Conservation (phyloP, 257 asterid genomes). For the Cordia subcordata region DNA sequence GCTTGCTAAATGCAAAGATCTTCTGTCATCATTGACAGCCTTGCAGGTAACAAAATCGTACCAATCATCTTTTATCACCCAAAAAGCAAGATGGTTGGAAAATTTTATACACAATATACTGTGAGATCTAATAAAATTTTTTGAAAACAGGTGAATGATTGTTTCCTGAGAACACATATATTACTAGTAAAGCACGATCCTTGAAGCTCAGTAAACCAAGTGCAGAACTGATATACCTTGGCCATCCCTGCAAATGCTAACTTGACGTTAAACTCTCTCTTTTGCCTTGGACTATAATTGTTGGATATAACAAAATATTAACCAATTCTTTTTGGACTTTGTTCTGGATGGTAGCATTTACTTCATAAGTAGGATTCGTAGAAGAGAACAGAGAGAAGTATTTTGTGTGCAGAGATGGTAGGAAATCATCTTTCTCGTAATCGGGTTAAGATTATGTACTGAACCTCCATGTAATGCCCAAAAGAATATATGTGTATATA, state of each 20-base stretch:
- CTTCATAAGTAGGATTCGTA: conserved; percentile 6
- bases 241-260: conserved; percentile 32
- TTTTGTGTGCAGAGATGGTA: conserved; percentile 20
- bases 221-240: conserved; percentile 25
- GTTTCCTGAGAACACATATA: conserved; percentile 56
- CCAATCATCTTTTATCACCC: background rate
- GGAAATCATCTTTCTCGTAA: conserved; percentile 12
- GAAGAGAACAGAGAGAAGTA: conserved; percentile 19
- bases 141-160: conserved; percentile 46
- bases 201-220: conserved; percentile 27
- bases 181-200: conserved; percentile 38
- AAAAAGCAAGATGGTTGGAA: background rate
- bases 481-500: conserved; percentile 11
- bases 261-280: conserved; percentile 27
- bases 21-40: conserved; percentile 46
- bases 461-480: background rate
- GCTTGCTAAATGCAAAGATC: conserved; percentile 56
- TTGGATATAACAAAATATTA: conserved; percentile 7
- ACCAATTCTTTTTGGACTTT: conserved; percentile 9
- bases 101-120: background rate
- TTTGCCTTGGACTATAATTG: conserved; percentile 8
- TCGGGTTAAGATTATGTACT: background rate
- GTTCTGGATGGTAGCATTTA: conserved; percentile 11
- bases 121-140: conserved; percentile 20
- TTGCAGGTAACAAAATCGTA: conserved; percentile 44